phyloP scores from a whole-genome alignment of 2,329 filamentous ascomycete species.

The Claviceps arundinis region DNA sequence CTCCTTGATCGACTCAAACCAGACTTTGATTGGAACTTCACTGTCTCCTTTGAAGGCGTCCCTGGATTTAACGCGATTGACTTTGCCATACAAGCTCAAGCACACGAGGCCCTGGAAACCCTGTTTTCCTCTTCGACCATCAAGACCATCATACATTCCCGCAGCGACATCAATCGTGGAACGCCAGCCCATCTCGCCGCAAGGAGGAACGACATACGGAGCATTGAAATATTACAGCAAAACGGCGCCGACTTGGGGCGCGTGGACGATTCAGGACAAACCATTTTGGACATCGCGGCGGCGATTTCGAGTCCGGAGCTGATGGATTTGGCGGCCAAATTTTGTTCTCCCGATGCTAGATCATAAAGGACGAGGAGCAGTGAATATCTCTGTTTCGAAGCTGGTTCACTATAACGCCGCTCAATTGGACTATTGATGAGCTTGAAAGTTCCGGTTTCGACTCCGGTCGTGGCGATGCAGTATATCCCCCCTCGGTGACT shows the following conservation, averaged over 20 bases:
- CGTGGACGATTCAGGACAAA: neutral
- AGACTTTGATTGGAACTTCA: neutral
- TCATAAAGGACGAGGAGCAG: neutral
- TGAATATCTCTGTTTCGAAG: neutral
- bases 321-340: neutral
- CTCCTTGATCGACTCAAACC: neutral
- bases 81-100: neutral
- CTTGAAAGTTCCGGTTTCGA: too few relatives aligned
- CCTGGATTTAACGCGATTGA: neutral
- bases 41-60: neutral
- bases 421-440: too few relatives aligned
- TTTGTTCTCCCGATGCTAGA: neutral
- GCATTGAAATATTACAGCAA: neutral
- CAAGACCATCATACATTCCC: neutral
- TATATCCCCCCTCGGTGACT: too few relatives aligned
- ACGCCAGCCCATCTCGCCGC: slow-evolving; percentile 1
- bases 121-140: neutral
- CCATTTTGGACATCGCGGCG: neutral
- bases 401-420: neutral
- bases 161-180: slow-evolving; percentile 1
- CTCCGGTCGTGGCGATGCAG: too few relatives aligned
- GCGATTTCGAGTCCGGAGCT: neutral
- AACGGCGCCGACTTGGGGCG: neutral
- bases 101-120: neutral
- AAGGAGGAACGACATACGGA: neutral